Percentiles rank a stretch among this genome's conserved stretches.
Evolutionary conservation across 306 rosid genomes (phyloP).

Genomic region (Begonia peltatifolia): DNA sequence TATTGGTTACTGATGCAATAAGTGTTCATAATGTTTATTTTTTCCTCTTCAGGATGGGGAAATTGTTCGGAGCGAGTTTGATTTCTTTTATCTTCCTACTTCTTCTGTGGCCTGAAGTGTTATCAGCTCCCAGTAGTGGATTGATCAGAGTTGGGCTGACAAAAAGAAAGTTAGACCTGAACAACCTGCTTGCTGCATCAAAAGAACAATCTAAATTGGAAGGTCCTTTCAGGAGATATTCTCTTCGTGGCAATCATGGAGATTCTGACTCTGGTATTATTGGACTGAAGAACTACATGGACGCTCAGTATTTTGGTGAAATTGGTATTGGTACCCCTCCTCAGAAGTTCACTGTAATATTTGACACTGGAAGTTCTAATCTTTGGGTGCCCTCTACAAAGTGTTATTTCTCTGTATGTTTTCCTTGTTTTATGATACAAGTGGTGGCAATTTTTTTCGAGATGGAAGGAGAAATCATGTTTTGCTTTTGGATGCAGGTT

Average conservation of each 20-base stretch:
- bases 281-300: conserved; percentile 67
- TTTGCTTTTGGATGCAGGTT: conserved; percentile 15
- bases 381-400: conserved; percentile 85
- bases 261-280: conserved; percentile 35
- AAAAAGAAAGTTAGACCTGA: conserved; percentile 31
- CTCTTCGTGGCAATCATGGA: conserved; percentile 12
- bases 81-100: conserved; percentile 1
- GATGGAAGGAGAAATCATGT: conserved; percentile 2
- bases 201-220: conserved; percentile 21
- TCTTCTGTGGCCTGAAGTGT: conserved; percentile 28
- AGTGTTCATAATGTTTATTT: background rate
- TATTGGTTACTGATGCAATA: background rate
- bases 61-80: background rate
- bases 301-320: conserved; percentile 88
- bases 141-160: conserved; percentile 39
- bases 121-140: conserved; percentile 31
- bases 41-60: background rate
- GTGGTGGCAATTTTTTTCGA: conserved; percentile 11
- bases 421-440: conserved; percentile 7
- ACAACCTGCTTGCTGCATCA: conserved; percentile 26
- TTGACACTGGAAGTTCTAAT: conserved; percentile 86
- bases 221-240: conserved; percentile 16
- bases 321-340: conserved; percentile 78
- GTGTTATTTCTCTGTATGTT: conserved; percentile 63
- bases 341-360: conserved; percentile 61